Conservation (phyloP, 2,329 filamentous ascomycete species). For the Pseudocercospora crystallina region DNA sequence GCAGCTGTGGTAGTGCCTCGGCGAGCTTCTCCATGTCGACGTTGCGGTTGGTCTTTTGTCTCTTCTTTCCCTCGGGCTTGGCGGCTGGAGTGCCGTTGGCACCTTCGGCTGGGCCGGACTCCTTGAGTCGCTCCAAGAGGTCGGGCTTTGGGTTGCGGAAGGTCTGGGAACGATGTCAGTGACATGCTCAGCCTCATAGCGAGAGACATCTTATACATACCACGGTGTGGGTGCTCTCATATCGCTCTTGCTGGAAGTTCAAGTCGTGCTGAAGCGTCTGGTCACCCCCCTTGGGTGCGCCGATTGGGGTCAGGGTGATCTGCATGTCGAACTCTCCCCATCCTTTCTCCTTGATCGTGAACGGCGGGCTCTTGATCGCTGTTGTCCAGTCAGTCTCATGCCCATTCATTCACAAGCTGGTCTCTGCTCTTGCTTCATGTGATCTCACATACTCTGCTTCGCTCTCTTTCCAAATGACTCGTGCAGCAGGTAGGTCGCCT, state of each 20-base stretch:
- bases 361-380: slow-evolving; percentile 80
- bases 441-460: slow-evolving; percentile 54
- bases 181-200: not conserved
- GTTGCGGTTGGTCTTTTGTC: slow-evolving; percentile 54
- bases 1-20: slow-evolving; percentile 82
- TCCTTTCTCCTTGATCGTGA: slow-evolving; percentile 87
- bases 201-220: slow-evolving; percentile 44
- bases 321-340: slow-evolving; percentile 99
- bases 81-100: slow-evolving; percentile 60
- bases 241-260: slow-evolving; percentile 79
- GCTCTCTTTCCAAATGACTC: slow-evolving; percentile 84
- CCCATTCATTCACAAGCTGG: no score
- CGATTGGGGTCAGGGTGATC: slow-evolving; percentile 74
- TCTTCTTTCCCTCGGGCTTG: slow-evolving; percentile 69
- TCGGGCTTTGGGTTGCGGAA: slow-evolving; percentile 93
- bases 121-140: slow-evolving; percentile 74
- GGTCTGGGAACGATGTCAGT: slow-evolving; percentile 44
- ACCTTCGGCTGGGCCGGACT: slow-evolving; percentile 56
- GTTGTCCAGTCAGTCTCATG: slow-evolving; percentile 9
- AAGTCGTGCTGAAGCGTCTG: slow-evolving; percentile 81
- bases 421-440: not conserved
- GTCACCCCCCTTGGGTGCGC: slow-evolving; percentile 75
- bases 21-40: slow-evolving; percentile 96
- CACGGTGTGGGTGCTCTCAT: slow-evolving; percentile 79
- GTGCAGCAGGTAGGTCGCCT: slow-evolving; percentile 89